Evolutionary conservation across 2,329 filamentous ascomycete genomes (phyloP).

Genomic region (Cytospora piceicola): DNA sequence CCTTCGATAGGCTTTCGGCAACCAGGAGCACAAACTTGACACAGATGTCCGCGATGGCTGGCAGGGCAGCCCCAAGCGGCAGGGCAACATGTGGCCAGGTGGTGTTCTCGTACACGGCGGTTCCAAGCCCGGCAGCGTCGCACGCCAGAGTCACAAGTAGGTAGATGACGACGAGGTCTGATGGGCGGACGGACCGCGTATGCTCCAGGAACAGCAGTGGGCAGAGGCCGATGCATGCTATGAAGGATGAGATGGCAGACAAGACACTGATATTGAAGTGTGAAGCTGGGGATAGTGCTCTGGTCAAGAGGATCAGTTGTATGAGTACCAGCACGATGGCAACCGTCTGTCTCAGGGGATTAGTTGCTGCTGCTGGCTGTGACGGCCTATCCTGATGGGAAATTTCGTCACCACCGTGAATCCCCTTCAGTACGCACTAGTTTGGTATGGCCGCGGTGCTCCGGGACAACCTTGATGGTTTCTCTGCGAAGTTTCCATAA

Average conservation of each 20-base stretch:
- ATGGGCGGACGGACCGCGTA: slow-evolving; percentile 4
- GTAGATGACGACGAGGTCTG: neutral
- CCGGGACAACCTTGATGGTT: neutral
- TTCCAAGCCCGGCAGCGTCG: neutral
- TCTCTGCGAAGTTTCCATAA: neutral
- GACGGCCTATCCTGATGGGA: too few relatives aligned
- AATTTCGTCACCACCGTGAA: neutral
- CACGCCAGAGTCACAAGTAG: neutral
- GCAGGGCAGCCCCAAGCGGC: neutral
- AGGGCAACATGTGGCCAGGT: neutral
- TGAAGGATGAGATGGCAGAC: neutral
- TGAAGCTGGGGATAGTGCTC: neutral
- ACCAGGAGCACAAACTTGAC: slow-evolving; percentile 27
- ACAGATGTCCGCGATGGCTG: neutral
- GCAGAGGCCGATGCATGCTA: neutral
- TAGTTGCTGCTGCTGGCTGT: neutral
- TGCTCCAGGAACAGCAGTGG: slow-evolving; percentile 2
- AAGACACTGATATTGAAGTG: neutral
- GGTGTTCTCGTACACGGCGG: neutral
- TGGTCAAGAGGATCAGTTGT: neutral
- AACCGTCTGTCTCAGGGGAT: neutral
- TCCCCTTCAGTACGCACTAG: neutral
- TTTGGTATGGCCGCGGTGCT: neutral
- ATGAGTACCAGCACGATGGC: neutral
- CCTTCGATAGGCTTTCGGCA: slow-evolving; percentile 34